These are phyloP conservation scores for Suillus subluteus DNA, from an alignment of 768 basidiomycete genomes.

Conservation along the genomic window DNA sequence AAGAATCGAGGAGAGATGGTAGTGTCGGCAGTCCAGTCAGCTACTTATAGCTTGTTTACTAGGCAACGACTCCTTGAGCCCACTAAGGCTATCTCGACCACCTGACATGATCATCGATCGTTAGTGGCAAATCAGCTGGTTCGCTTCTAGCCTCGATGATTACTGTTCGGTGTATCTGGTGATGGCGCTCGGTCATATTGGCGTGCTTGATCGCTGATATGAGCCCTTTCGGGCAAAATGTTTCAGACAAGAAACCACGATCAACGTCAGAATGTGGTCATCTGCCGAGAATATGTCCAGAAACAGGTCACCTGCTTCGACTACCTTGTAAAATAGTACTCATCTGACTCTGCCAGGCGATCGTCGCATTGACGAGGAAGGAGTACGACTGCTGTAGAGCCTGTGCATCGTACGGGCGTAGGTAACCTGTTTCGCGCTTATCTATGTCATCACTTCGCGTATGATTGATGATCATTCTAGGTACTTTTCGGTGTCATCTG, in stretches of 20 bases:
- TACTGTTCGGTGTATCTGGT: not conserved
- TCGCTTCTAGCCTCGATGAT: slow-evolving; percentile 1
- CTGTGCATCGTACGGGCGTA: not conserved
- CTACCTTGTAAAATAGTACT: not conserved
- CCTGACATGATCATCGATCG: not conserved
- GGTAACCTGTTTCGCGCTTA: not conserved
- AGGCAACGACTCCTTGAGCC: not conserved
- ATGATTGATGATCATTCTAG: slow-evolving; percentile 37
- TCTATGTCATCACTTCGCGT: not conserved
- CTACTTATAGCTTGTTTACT: slow-evolving; percentile 2
- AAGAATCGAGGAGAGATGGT: not conserved
- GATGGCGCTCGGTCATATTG: not conserved
- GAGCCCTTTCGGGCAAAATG: not conserved
- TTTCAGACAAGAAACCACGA: not conserved
- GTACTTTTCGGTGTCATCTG: slow-evolving; percentile 79
- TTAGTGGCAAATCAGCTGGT: slow-evolving; percentile 2
- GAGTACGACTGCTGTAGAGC: not conserved
- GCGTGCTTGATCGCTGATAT: not conserved
- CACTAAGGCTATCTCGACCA: slow-evolving; percentile 4
- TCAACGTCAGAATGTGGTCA: not conserved
- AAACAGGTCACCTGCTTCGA: slow-evolving; percentile 3
- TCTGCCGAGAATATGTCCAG: not conserved
- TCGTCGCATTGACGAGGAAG: not conserved
- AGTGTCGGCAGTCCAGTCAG: not conserved
- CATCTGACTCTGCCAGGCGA: not conserved